These are phyloP conservation scores for Volvox carteri DNA, from an alignment of 163 green algal species.

Conservation along the genomic window DNA sequence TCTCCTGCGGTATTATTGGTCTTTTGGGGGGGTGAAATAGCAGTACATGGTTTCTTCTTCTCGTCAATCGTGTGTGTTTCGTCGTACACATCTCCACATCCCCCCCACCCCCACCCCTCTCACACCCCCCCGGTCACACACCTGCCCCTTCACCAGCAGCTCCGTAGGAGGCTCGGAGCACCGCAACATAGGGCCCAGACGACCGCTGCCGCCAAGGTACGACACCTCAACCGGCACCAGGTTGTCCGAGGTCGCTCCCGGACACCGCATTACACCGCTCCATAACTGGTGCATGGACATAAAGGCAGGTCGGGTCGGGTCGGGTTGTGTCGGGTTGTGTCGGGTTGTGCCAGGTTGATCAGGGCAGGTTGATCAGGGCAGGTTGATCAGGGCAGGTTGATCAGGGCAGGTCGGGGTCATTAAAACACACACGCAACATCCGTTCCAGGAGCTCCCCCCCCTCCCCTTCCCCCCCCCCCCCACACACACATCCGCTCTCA, in stretches of 20 bases:
- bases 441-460: background rate
- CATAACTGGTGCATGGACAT: too few relatives aligned
- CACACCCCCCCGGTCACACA: background rate
- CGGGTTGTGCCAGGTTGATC: too few relatives aligned
- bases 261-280: constrained; percentile 29
- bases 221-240: constrained; percentile 28
- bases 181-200: constrained; percentile 40
- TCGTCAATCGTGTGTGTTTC: too few relatives aligned
- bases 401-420: too few relatives aligned
- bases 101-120: background rate
- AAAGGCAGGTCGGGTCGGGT: too few relatives aligned
- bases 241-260: background rate
- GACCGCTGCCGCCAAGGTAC: constrained; percentile 48
- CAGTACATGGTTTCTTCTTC: too few relatives aligned
- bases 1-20: too few relatives aligned
- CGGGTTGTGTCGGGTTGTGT: too few relatives aligned
- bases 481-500: background rate
- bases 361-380: too few relatives aligned
- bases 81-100: background rate
- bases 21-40: too few relatives aligned
- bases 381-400: too few relatives aligned
- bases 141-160: constrained; percentile 56
- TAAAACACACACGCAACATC: too few relatives aligned
- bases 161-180: background rate
- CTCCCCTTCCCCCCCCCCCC: background rate